Evolutionary conservation across 306 rosid genomes (phyloP).

Genomic region (Gastrolobium villosum): DNA sequence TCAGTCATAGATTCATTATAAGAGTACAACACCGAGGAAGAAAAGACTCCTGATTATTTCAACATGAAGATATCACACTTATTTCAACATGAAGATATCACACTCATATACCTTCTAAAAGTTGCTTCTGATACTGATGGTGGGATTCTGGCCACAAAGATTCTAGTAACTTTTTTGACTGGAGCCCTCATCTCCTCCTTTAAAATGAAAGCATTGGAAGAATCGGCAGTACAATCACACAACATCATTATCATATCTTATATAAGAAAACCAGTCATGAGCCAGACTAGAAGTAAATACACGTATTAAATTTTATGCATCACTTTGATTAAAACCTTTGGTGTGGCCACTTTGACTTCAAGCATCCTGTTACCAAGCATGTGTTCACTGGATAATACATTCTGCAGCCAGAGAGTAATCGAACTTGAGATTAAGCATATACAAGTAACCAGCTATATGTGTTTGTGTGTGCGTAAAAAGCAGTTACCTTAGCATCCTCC

Average conservation of each 20-base stretch:
- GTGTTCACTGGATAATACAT: constrained; percentile 81
- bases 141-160: constrained; percentile 95
- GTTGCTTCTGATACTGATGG: constrained; percentile 87
- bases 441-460: too few species aligned
- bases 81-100: background rate
- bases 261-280: constrained; percentile 12
- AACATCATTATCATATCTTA: background rate
- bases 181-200: constrained; percentile 99
- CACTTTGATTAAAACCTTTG: constrained; percentile 70
- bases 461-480: too few species aligned
- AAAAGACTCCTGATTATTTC: background rate
- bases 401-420: constrained; percentile 58
- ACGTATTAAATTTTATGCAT: background rate
- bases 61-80: constrained; percentile 8
- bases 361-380: constrained; percentile 89
- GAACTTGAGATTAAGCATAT: background rate
- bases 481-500: constrained; percentile 89
- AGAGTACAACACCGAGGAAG: background rate
- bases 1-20: background rate
- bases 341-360: constrained; percentile 99
- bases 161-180: constrained; percentile 84
- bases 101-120: constrained; percentile 76
- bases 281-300: background rate
- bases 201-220: constrained; percentile 45
- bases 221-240: constrained; percentile 36